These are phyloP conservation scores for Dentipellis sp. DNA, from an alignment of 768 basidiomycete species.

Conservation along the genomic window DNA sequence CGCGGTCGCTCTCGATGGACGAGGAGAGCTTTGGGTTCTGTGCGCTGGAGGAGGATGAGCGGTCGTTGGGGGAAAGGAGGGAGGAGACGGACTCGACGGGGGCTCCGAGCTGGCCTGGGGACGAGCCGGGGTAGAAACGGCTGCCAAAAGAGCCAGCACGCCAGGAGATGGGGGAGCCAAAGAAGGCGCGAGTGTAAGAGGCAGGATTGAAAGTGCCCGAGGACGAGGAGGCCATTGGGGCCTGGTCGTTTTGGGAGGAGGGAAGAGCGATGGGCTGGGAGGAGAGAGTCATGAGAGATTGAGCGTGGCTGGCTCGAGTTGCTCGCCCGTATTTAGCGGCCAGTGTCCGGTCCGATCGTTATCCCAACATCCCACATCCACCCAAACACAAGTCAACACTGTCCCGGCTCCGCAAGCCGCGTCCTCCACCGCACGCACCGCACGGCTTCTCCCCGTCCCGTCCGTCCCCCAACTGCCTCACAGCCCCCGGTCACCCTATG, in stretches of 20 bases:
- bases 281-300: conserved; percentile 5
- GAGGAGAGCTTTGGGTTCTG: conserved; percentile 29
- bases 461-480: not conserved
- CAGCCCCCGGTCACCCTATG: not conserved
- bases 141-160: conserved; percentile 56
- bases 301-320: not conserved
- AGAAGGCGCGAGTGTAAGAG: conserved; percentile 57
- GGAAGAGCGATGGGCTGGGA: conserved; percentile 39
- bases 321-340: not conserved
- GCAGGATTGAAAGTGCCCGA: conserved; percentile 51
- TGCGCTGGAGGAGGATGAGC: not conserved
- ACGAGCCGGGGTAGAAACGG: conserved; percentile 52
- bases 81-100: conserved; percentile 51
- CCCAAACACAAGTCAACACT: not conserved
- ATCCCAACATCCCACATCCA: not conserved
- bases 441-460: not conserved
- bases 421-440: not conserved
- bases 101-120: conserved; percentile 47
- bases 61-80: not conserved
- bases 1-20: conserved; percentile 53
- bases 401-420: not conserved
- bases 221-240: conserved; percentile 37
- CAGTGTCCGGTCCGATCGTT: not conserved
- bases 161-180: conserved; percentile 70
- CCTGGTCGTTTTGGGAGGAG: conserved; percentile 18